Evolutionary conservation across 2,329 filamentous ascomycete genomes (phyloP).

Genomic region (Aspergillus luchuensis): DNA sequence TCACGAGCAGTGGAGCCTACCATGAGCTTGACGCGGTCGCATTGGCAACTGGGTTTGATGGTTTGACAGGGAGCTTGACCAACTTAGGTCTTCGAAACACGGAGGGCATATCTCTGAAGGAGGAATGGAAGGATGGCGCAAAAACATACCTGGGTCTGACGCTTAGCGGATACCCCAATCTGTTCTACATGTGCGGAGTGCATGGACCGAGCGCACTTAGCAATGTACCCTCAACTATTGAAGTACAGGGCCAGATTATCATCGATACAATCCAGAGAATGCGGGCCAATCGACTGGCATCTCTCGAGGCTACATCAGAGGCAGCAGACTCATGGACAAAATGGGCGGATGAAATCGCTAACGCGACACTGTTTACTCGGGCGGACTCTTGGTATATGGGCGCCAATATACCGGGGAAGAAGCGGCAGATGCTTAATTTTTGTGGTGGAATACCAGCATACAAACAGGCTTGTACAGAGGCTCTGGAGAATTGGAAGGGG

Average conservation of each 20-base stretch:
- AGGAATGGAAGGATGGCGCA: constrained; percentile 39
- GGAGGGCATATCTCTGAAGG: constrained; percentile 31
- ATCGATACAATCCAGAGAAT: constrained; percentile 55
- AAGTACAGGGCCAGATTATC: constrained; percentile 61
- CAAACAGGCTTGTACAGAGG: background rate
- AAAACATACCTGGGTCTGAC: constrained; percentile 44
- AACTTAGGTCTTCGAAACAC: constrained; percentile 36
- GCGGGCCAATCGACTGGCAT: constrained; percentile 48
- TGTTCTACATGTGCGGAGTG: constrained; percentile 57
- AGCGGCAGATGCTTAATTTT: constrained; percentile 15
- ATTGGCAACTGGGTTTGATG: constrained; percentile 47
- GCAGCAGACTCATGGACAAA: constrained; percentile 55
- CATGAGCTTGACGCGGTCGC: constrained; percentile 44
- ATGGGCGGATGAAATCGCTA: constrained; percentile 48
- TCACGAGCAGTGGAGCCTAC: constrained; percentile 38
- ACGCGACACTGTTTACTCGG: constrained; percentile 53
- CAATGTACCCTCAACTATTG: constrained; percentile 57
- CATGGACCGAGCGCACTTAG: constrained; percentile 59
- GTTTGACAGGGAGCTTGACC: constrained; percentile 41
- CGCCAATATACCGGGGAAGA: constrained; percentile 28
- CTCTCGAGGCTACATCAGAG: constrained; percentile 54
- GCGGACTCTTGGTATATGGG: constrained; percentile 34
- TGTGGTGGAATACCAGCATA: constrained; percentile 13
- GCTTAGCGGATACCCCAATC: constrained; percentile 50
- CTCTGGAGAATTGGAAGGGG: constrained; percentile 11